Evolutionary conservation across 768 basidiomycete genomes (phyloP).

Genomic region (Mycena vitilis): DNA sequence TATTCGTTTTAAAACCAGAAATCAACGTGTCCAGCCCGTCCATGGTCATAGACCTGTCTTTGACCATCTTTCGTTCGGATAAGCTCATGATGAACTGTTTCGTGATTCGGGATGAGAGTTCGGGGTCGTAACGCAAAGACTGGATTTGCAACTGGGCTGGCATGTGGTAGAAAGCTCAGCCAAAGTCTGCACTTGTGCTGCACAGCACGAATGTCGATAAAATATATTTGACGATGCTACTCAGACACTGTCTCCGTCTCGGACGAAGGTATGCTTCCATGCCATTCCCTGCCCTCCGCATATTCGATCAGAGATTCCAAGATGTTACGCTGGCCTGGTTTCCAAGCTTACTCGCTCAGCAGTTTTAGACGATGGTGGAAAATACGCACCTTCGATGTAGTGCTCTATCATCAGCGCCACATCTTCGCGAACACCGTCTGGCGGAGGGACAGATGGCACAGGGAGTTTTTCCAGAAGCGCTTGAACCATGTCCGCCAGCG

Average conservation of each 20-base stretch:
- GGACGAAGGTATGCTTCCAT: neutral
- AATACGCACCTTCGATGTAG: constrained; percentile 69
- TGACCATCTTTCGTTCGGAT: neutral
- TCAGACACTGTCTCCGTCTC: neutral
- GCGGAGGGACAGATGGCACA: constrained; percentile 36
- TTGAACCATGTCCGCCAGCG: constrained; percentile 76
- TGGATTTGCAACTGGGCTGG: neutral
- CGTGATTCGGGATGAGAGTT: neutral
- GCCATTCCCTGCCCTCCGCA: constrained; percentile 50
- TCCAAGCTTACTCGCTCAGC: neutral
- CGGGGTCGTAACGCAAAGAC: neutral
- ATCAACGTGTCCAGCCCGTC: neutral
- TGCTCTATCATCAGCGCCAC: constrained; percentile 74
- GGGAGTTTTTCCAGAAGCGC: constrained; percentile 64
- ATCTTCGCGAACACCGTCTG: constrained; percentile 53
- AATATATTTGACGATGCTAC: too few relatives aligned
- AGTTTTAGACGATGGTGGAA: neutral
- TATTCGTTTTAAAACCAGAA: too few relatives aligned
- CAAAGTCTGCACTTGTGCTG: too few relatives aligned
- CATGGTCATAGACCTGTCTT: neutral
- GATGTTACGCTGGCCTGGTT: constrained; percentile 69
- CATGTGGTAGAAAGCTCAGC: constrained; percentile 29
- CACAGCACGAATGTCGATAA: too few relatives aligned
- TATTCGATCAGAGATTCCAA: constrained; percentile 64
- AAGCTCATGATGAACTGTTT: neutral